A percentile compares a stretch with the other conserved stretches of the same genome.
phyloP scores from a whole-genome alignment of 495 filamentous ascomycete genomes.

The Aspergillus bridgeri region DNA sequence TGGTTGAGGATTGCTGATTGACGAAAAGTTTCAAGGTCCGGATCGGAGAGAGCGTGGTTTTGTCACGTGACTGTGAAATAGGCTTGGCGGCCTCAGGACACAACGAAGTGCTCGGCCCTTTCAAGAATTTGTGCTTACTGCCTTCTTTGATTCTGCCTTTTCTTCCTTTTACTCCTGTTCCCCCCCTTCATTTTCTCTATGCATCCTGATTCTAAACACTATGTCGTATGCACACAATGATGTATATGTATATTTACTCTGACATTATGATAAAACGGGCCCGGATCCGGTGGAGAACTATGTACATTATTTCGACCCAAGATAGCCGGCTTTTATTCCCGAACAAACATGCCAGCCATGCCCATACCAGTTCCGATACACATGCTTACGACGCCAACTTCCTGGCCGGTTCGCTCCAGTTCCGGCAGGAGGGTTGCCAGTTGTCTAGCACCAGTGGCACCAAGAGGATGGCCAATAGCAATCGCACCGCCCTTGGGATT shows the following conservation, averaged over 20 bases:
- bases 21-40: slow-evolving; percentile 23
- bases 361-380: slow-evolving; percentile 93
- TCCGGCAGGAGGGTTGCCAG: slow-evolving; percentile 71
- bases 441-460: slow-evolving; percentile 84
- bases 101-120: neutral
- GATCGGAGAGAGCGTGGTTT: neutral
- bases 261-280: slow-evolving; percentile 3
- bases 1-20: slow-evolving; percentile 10
- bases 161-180: neutral
- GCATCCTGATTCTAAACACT: neutral
- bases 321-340: slow-evolving; percentile 52
- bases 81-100: neutral
- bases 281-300: neutral
- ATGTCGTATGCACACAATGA: neutral
- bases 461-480: slow-evolving; percentile 89
- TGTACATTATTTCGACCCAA: neutral
- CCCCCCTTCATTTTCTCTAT: neutral
- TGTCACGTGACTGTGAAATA: neutral
- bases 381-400: slow-evolving; percentile 78
- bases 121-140: too few relatives aligned
- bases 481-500: slow-evolving; percentile 95
- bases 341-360: slow-evolving; percentile 81
- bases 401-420: slow-evolving; percentile 57
- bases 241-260: neutral
- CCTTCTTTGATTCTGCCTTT: neutral